These are phyloP conservation scores for Candida sakaeoensis DNA, from an alignment of 805 yeast genomes.

Conservation along the genomic window DNA sequence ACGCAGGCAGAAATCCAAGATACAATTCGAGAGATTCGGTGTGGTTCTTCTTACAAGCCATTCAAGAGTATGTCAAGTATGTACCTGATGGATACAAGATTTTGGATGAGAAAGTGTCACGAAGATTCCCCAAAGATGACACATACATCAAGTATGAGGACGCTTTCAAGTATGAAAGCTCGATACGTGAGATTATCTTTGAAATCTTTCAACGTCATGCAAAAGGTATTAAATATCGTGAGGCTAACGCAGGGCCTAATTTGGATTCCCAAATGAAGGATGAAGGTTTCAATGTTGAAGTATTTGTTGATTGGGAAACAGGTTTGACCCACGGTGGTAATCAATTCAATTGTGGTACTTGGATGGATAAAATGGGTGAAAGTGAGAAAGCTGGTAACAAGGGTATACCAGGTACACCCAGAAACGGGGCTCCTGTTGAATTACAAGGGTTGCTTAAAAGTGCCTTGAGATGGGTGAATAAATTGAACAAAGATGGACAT, in stretches of 20 bases:
- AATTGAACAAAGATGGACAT: slow-evolving; percentile 47
- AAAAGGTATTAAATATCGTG: slow-evolving; percentile 78
- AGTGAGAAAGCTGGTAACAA: slow-evolving; percentile 74
- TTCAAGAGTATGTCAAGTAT: slow-evolving; percentile 71
- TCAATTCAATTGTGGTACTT: slow-evolving; percentile 92
- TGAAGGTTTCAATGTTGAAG: slow-evolving; percentile 84
- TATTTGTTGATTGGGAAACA: slow-evolving; percentile 80
- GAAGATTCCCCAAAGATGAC: slow-evolving; percentile 91
- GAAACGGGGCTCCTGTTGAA: slow-evolving; percentile 96
- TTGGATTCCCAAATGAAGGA: slow-evolving; percentile 90
- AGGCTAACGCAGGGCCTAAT: slow-evolving; percentile 89
- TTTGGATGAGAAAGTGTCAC: slow-evolving; percentile 64
- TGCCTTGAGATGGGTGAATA: slow-evolving; percentile 72
- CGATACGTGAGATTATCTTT: slow-evolving; percentile 72
- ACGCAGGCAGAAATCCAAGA: slow-evolving; percentile 90
- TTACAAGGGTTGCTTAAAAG: slow-evolving; percentile 86
- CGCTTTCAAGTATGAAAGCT: slow-evolving; percentile 70
- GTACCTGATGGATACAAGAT: slow-evolving; percentile 70
- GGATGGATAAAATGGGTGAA: slow-evolving; percentile 99
- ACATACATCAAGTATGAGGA: slow-evolving; percentile 66
- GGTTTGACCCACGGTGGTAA: slow-evolving; percentile 91
- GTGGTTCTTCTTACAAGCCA: slow-evolving; percentile 88
- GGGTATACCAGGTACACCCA: slow-evolving; percentile 96
- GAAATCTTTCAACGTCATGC: slow-evolving; percentile 91
- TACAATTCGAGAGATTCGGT: slow-evolving; percentile 96